phyloP scores from a whole-genome alignment of 805 yeast species.

The Wickerhamiella cacticola region DNA sequence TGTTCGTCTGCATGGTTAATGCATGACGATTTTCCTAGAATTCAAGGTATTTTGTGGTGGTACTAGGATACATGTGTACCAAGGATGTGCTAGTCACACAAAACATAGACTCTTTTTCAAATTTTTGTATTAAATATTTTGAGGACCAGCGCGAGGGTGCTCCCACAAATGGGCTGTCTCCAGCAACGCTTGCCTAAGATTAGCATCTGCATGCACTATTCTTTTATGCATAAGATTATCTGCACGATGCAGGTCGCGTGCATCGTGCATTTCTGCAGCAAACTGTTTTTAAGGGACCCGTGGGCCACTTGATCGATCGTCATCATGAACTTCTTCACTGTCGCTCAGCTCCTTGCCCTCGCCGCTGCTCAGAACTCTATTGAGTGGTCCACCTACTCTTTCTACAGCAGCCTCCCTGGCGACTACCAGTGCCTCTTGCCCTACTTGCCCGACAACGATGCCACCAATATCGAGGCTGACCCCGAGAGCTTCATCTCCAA shows the following conservation, averaged over 20 bases:
- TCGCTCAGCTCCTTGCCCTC: slow-evolving; percentile 5
- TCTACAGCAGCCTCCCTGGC: slow-evolving; percentile 7
- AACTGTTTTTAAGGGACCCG: not conserved
- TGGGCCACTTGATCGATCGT: not conserved
- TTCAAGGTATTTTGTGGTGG: too few species aligned
- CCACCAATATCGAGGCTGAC: not conserved
- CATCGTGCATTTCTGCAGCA: not conserved
- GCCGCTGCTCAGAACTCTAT: slow-evolving; percentile 6
- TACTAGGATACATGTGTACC: not conserved
- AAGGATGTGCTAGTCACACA: too few species aligned
- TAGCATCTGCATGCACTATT: not conserved
- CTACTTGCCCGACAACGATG: slow-evolving; percentile 8
- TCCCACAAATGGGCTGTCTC: too few species aligned
- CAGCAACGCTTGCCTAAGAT: too few species aligned
- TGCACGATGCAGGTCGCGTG: slow-evolving; percentile 3
- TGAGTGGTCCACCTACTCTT: slow-evolving; percentile 10
- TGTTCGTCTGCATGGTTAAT: not conserved
- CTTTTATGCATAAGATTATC: not conserved
- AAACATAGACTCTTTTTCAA: too few species aligned
- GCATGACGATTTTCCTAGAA: too few species aligned
- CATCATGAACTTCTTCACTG: slow-evolving; percentile 1
- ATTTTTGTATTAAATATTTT: too few species aligned
- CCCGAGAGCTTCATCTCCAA: slow-evolving; percentile 4
- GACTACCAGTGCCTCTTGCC: slow-evolving; percentile 11
- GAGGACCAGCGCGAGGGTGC: too few species aligned